These are phyloP conservation scores for Backusella parvicylindrica DNA, from an alignment of 192 early-diverging fungal species.

Conservation along the genomic window DNA sequence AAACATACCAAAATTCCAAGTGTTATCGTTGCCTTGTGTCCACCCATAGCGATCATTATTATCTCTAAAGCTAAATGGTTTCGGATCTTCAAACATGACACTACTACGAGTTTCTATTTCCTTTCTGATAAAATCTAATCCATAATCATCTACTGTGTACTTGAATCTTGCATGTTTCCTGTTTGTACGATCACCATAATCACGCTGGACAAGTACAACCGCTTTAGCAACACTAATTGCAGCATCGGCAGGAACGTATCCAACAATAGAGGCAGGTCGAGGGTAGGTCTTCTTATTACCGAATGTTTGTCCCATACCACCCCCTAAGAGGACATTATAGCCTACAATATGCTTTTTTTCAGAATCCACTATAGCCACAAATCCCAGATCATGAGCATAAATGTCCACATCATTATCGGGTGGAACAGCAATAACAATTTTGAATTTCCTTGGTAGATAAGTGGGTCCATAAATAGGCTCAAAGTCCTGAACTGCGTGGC, in stretches of 20 bases:
- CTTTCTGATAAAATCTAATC: conserved; percentile 83
- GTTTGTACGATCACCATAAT: conserved; percentile 92
- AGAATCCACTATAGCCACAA: conserved; percentile 77
- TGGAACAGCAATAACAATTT: conserved; percentile 87
- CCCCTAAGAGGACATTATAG: conserved; percentile 91
- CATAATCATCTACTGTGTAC: conserved; percentile 95
- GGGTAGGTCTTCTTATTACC: conserved; percentile 97
- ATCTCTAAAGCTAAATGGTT: conserved; percentile 73
- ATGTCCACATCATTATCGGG: conserved; percentile 96
- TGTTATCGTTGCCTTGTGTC: conserved; percentile 60
- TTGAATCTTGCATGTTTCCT: conserved; percentile 95
- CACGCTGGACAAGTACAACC: conserved; percentile 87
- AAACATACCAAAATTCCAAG: conserved; percentile 82
- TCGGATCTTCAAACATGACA: conserved; percentile 61
- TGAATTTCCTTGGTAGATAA: conserved; percentile 95
- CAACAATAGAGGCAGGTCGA: conserved; percentile 69
- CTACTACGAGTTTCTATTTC: conserved; percentile 82
- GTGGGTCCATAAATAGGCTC: conserved; percentile 93
- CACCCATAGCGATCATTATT: conserved; percentile 96
- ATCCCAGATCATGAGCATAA: conserved; percentile 93
- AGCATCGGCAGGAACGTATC: conserved; percentile 72
- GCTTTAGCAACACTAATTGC: conserved; percentile 81
- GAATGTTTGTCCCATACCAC: conserved; percentile 98
- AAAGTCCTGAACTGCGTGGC: conserved; percentile 70
- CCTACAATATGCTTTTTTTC: conserved; percentile 68